Evolutionary conservation across 2,329 filamentous ascomycete genomes (phyloP).

Genomic region (Trichothecium roseum): DNA sequence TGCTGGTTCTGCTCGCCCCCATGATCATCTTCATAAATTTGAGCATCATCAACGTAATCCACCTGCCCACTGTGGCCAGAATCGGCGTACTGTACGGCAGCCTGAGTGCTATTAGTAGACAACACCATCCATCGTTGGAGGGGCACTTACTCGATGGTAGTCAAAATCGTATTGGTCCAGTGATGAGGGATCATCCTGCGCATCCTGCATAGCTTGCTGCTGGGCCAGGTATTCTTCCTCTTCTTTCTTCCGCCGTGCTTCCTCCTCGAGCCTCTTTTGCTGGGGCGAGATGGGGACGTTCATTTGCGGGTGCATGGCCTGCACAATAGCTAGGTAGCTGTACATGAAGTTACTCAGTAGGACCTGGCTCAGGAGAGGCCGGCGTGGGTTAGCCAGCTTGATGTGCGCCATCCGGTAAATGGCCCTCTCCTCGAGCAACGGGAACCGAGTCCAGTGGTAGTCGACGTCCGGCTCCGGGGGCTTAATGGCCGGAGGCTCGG

Average conservation of each 20-base stretch:
- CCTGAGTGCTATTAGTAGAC: constrained; percentile 17
- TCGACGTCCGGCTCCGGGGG: constrained; percentile 78
- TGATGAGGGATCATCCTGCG: constrained; percentile 34
- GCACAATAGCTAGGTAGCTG: constrained; percentile 94
- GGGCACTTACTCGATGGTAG: constrained; percentile 37
- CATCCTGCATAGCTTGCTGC: constrained; percentile 29
- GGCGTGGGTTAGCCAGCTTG: constrained; percentile 93
- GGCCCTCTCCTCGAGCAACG: constrained; percentile 87
- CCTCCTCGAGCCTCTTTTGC: constrained; percentile 51
- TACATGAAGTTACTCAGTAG: constrained; percentile 99
- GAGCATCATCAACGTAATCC: constrained; percentile 41
- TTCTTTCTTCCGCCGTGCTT: constrained; percentile 37
- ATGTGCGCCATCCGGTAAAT: constrained; percentile 99
- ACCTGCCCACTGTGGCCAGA: constrained; percentile 29
- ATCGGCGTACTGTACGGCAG: constrained; percentile 35
- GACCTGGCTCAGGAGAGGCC: constrained; percentile 87
- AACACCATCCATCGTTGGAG: not conserved
- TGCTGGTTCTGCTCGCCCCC: constrained; percentile 13
- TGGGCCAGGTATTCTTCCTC: constrained; percentile 38
- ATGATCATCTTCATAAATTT: constrained; percentile 43
- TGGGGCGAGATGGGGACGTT: constrained; percentile 79
- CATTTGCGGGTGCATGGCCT: constrained; percentile 96
- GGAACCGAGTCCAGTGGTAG: constrained; percentile 93
- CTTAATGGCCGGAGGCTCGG: constrained; percentile 63
- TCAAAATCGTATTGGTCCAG: constrained; percentile 43